phyloP scores from a whole-genome alignment of 495 filamentous ascomycete species.

The Xylaria venustula region DNA sequence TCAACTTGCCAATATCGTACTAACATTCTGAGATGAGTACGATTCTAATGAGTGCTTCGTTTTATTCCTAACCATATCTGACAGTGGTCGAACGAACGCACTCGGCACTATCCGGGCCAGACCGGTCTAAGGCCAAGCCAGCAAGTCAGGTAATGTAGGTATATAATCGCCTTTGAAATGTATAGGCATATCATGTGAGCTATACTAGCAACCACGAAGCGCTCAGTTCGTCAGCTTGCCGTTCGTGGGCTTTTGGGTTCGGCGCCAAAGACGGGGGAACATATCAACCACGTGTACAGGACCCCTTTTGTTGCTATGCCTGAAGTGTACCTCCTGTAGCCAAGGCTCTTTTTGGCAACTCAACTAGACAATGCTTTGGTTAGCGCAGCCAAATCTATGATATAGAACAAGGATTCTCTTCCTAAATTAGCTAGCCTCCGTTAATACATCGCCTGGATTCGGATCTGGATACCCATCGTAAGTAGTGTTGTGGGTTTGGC shows the following conservation, averaged over 20 bases:
- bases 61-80: too few relatives aligned
- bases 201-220: background rate
- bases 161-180: background rate
- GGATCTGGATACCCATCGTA: background rate
- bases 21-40: too few relatives aligned
- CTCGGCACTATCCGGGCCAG: background rate
- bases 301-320: background rate
- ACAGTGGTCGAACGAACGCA: background rate
- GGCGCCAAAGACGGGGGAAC: background rate
- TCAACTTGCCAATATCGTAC: too few relatives aligned
- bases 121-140: background rate
- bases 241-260: background rate
- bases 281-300: background rate
- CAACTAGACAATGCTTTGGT: background rate
- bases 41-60: too few relatives aligned
- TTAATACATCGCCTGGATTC: background rate
- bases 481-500: background rate
- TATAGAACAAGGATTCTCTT: background rate
- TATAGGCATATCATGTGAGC: too few relatives aligned
- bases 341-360: background rate
- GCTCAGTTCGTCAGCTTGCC: background rate
- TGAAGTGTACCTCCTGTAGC: background rate
- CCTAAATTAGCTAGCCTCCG: conserved; percentile 1
- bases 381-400: background rate
- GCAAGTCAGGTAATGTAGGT: background rate